Base-by-base conservation (phyloP, 164 flowering plant species). In the Vitis amurensis region DNA sequence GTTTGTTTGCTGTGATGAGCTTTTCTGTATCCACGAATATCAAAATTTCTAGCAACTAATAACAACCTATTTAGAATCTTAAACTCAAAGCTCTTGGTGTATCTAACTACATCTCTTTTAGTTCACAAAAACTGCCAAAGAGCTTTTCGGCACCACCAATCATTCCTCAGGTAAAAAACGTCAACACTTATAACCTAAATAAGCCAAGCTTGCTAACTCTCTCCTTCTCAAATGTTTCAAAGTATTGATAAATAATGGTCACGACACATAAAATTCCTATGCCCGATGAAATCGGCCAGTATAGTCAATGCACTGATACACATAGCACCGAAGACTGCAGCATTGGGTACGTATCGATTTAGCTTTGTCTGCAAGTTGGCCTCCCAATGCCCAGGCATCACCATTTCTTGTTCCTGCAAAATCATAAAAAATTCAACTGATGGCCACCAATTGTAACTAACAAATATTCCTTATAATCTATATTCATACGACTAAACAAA, bases 211-310 rank as follows among this genome's bases (percentile, higher is more conserved):
- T 91, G 12, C 83, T 87, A 23, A 87, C 89, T 77, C 77, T 83
- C 71, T 89, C 93, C 78, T 89, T 89, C 82, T 89, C 91, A 27
- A 87, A 89, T 11, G 91, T 89, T 75, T 89, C 93, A 55, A 85
- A 87, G 69, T 89, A 87, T 68, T 88, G 92, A 59, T 88, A 88
- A 27, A 88, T 87, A 69, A 88, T 88, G 3, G 90, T 88, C 14
- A 86, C 90, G 0, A 90, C 92, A 61, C 85, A 86, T 3, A 88
- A 76, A 65, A 88, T 88, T 50, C 92, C 92, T 14, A 90, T 88
- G 3, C 90, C 92, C 1, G 93, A 89, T 89, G 77, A 89, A 83
- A 78, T 89, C 93, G 9, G 93, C 90, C 80, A 89, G 71, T 50
- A 87, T 90, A 1, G 90, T 89, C 29, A 89, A 69, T 61, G 93